Evolutionary conservation across 2,329 filamentous ascomycete species (phyloP), one percentile per base, ranked within the genome.

Genomic region (Phialophora tarda): DNA sequence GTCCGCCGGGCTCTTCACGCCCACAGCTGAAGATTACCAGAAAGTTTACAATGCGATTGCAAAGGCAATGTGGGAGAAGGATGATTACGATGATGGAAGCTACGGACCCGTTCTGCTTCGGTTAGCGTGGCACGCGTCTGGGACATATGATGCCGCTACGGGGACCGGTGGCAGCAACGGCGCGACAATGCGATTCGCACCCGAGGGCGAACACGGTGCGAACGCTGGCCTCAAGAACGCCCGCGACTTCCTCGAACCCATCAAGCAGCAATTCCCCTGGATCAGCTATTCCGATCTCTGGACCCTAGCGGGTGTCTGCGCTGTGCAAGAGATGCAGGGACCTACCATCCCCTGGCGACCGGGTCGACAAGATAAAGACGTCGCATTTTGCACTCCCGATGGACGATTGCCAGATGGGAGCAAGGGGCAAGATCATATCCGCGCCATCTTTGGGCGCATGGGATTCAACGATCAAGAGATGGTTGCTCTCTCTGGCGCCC

Each of bases 381-480:
- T 91, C 32, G 81, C 89, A 66, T 91, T 88, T 78, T 97, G 93
- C 87, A 97, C 95, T 30, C 95, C 95, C 59, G 93, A 97, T 76
- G 95, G 95, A 72, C 93, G 94, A 79, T 85, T 93, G 23, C 91
- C 93, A 70, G 93, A 99, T 78, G 94, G 86, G 59, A 79, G 87
- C 74, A 87, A 97, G 85, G 90, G 86, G 68, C 83, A 88, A 69
- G 86, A 88, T 76, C 94, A 98, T 82, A 86, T 98, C 74, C 90
- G 95, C 75, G 87, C 87, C 82, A 94, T 98, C 83, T 99, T 98
- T 82, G 87, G 89, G 80, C 92, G 94, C 78, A 98, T 98, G 94
- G 94, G 94, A 73, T 98, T 97, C 86, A 90, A 95, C 80, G 94
- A 99, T 82, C 91, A 91, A 76, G 93, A 97, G 81, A 98, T 98